Percentiles rank a stretch among this genome's conserved stretches.
phyloP scores from a whole-genome alignment of 2,329 filamentous ascomycete species.

The Sclerotinia spermophila region DNA sequence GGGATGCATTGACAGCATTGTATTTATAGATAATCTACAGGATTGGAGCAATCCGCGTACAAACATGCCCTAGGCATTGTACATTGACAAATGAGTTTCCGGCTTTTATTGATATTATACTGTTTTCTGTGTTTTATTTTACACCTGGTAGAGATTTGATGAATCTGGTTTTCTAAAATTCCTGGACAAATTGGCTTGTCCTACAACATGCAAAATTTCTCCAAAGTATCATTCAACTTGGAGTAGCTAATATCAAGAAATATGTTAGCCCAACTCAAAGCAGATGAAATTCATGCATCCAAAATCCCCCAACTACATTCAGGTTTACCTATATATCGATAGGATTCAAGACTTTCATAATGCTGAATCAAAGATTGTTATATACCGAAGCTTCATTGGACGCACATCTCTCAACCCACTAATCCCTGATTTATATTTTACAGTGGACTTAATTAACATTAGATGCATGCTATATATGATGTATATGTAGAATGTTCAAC shows the following conservation, averaged over 20 bases:
- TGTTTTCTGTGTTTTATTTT: neutral
- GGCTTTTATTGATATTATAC: neutral
- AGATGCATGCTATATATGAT: neutral
- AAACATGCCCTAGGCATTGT: neutral
- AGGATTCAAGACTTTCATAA: neutral
- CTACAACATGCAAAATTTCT: neutral
- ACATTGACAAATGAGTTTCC: neutral
- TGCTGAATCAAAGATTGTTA: neutral
- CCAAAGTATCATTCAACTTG: neutral
- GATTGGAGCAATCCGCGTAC: neutral
- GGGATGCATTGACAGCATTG: neutral
- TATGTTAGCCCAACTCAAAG: neutral
- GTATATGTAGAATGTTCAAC: too few relatives aligned
- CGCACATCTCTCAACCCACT: neutral
- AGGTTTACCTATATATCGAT: too few relatives aligned
- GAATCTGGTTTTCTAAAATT: neutral
- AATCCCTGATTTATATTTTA: neutral
- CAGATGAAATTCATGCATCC: neutral
- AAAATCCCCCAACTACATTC: neutral
- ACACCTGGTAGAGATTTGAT: neutral
- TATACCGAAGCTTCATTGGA: neutral
- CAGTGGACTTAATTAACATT: neutral
- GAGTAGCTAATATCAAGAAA: neutral
- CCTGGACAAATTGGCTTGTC: neutral
- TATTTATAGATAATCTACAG: neutral